Conservation (phyloP, 2,329 filamentous ascomycete genomes). For the Beauveria australis region DNA sequence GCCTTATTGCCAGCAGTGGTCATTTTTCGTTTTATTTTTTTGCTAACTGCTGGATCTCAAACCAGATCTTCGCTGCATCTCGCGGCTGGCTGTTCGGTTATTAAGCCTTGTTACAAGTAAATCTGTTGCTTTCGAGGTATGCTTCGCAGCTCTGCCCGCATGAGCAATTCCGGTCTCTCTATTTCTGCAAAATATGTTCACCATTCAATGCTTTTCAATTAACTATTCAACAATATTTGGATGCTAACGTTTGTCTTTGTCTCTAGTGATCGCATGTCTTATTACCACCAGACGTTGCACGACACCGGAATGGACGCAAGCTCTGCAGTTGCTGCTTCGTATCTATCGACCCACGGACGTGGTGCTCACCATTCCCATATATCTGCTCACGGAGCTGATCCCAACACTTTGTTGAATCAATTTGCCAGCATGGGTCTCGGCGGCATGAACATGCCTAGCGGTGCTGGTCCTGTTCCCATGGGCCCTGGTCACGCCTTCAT, state of each 20-base stretch:
- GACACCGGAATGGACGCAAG: conserved; percentile 28
- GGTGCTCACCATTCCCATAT: conserved; percentile 21
- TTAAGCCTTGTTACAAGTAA: conserved; percentile 21
- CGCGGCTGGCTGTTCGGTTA: conserved; percentile 22
- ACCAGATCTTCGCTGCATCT: conserved; percentile 22
- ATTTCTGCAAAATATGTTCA: not conserved
- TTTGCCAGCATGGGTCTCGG: conserved; percentile 31
- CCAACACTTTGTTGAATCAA: conserved; percentile 24
- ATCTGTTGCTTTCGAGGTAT: conserved; percentile 27
- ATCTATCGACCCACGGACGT: conserved; percentile 24
- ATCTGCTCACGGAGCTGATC: conserved; percentile 23
- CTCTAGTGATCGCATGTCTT: conserved; percentile 23
- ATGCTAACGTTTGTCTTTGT: not conserved
- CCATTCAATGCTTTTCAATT: not conserved
- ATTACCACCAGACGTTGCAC: conserved; percentile 23
- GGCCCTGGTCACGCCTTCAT: conserved; percentile 29
- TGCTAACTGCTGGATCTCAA: not conserved
- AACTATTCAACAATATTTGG: not conserved
- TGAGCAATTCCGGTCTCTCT: not conserved
- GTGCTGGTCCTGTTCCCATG: conserved; percentile 22
- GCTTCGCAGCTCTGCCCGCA: conserved; percentile 2
- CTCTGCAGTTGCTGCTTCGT: conserved; percentile 23
- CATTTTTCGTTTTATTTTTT: not conserved
- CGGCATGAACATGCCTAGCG: conserved; percentile 25
- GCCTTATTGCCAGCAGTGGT: too few species aligned